phyloP scores from a whole-genome alignment of 2,329 filamentous ascomycete genomes.

The Colletotrichum gloeosporioides region DNA sequence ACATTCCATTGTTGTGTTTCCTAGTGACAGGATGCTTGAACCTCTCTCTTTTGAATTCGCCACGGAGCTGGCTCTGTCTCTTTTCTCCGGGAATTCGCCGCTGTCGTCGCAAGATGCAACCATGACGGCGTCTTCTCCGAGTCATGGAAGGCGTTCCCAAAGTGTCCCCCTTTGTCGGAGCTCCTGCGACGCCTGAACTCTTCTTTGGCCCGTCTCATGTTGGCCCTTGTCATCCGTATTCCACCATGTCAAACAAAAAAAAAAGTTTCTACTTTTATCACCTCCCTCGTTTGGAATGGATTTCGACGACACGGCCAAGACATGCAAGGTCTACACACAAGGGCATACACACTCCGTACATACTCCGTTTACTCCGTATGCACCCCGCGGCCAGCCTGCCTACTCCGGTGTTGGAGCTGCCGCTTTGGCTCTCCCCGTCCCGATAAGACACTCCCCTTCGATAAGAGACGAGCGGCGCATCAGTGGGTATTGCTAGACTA shows the following conservation, averaged over 20 bases:
- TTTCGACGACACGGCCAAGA: neutral
- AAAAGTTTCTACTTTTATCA: neutral
- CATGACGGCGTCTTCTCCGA: neutral
- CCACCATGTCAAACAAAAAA: neutral
- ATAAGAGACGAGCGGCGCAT: neutral
- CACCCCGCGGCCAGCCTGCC: neutral
- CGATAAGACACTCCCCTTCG: conserved; percentile 3
- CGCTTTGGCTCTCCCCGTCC: neutral
- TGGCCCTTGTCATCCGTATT: neutral
- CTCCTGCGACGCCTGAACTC: neutral
- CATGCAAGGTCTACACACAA: neutral
- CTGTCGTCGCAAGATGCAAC: neutral
- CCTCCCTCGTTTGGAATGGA: neutral
- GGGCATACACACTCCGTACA: neutral
- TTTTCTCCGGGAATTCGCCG: neutral
- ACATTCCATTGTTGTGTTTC: neutral
- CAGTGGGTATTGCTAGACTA: neutral
- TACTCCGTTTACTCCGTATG: neutral
- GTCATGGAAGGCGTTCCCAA: neutral
- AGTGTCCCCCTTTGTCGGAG: neutral
- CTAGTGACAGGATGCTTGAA: neutral
- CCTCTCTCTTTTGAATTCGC: neutral
- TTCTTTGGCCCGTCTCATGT: neutral
- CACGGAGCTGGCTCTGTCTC: neutral
- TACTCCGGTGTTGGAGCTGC: neutral